Evolutionary conservation across 345 rosid genomes (phyloP).

Genomic region (Firmiana major): DNA sequence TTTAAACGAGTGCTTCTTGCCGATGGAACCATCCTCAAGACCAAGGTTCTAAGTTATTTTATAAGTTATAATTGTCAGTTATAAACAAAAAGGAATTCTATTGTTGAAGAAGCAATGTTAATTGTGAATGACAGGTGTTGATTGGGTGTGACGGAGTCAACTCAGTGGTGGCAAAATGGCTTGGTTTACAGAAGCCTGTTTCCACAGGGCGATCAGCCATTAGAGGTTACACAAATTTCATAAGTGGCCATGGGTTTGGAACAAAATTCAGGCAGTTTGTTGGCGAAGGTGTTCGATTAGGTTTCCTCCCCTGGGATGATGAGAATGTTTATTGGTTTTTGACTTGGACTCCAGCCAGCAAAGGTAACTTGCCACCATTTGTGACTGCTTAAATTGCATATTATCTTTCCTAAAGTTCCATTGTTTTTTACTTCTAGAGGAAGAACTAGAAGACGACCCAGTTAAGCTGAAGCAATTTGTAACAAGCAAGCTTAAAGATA

Average conservation of each 20-base stretch:
- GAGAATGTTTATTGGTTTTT: constrained; percentile 34
- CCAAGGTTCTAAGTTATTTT: constrained; percentile 3
- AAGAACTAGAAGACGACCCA: not conserved
- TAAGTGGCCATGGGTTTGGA: constrained; percentile 29
- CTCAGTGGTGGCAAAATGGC: constrained; percentile 32
- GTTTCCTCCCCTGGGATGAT: constrained; percentile 22
- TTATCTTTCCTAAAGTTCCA: not conserved
- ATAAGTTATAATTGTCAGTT: too few species aligned
- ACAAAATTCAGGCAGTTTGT: constrained; percentile 16
- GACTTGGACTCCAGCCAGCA: constrained; percentile 4
- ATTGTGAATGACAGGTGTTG: constrained; percentile 18
- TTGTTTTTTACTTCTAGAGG: not conserved
- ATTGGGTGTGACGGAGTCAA: constrained; percentile 50
- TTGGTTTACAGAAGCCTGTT: constrained; percentile 26
- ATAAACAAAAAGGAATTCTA: not conserved
- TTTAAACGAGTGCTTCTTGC: constrained; percentile 28
- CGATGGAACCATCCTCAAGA: constrained; percentile 11
- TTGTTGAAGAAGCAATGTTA: not conserved
- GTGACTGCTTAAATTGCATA: not conserved
- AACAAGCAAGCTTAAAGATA: not conserved
- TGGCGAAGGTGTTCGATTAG: constrained; percentile 23
- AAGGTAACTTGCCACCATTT: constrained; percentile 18
- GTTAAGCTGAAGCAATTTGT: constrained; percentile 1
- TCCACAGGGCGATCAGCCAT: constrained; percentile 27
- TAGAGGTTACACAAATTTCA: constrained; percentile 28